phyloP scores from a whole-genome alignment of 2,329 filamentous ascomycete species.

The Cercospora brassicicola region DNA sequence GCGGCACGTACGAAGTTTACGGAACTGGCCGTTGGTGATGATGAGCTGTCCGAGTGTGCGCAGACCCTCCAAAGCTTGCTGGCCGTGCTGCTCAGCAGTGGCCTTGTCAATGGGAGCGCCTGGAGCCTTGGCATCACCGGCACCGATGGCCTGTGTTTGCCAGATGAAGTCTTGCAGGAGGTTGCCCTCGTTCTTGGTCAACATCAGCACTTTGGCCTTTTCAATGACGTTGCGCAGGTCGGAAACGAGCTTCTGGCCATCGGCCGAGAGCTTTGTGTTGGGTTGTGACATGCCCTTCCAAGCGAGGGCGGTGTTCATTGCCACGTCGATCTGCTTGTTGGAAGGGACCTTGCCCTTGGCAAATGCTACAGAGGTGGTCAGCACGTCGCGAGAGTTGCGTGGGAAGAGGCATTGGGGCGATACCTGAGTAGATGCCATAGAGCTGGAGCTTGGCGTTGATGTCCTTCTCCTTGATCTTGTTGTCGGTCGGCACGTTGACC shows the following conservation, averaged over 20 bases:
- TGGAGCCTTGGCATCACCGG: slow-evolving; percentile 62
- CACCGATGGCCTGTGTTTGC: slow-evolving; percentile 76
- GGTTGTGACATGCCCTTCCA: slow-evolving; percentile 70
- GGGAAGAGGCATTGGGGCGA: not conserved
- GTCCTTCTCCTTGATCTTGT: slow-evolving; percentile 75
- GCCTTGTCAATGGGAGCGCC: slow-evolving; percentile 72
- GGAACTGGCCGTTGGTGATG: slow-evolving; percentile 94
- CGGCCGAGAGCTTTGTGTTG: slow-evolving; percentile 73
- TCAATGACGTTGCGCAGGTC: slow-evolving; percentile 79
- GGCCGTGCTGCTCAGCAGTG: slow-evolving; percentile 75
- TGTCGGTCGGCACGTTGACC: slow-evolving; percentile 73
- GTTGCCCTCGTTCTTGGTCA: slow-evolving; percentile 94
- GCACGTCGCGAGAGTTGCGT: slow-evolving; percentile 45
- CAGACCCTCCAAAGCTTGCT: slow-evolving; percentile 79
- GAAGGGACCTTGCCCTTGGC: slow-evolving; percentile 87
- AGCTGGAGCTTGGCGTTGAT: slow-evolving; percentile 93
- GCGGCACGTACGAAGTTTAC: slow-evolving; percentile 71
- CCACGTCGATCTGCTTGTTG: slow-evolving; percentile 94
- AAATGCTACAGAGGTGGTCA: slow-evolving; percentile 61
- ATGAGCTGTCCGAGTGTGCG: slow-evolving; percentile 84
- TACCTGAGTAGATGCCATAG: slow-evolving; percentile 73
- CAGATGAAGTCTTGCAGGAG: slow-evolving; percentile 95
- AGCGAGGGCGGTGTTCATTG: slow-evolving; percentile 80
- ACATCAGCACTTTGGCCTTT: slow-evolving; percentile 77
- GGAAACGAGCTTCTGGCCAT: slow-evolving; percentile 74